Percentiles rank a stretch among this genome's conserved stretches.
phyloP scores from a whole-genome alignment of 1,284 basidiomycete species.

The Malassezia arunalokei region DNA sequence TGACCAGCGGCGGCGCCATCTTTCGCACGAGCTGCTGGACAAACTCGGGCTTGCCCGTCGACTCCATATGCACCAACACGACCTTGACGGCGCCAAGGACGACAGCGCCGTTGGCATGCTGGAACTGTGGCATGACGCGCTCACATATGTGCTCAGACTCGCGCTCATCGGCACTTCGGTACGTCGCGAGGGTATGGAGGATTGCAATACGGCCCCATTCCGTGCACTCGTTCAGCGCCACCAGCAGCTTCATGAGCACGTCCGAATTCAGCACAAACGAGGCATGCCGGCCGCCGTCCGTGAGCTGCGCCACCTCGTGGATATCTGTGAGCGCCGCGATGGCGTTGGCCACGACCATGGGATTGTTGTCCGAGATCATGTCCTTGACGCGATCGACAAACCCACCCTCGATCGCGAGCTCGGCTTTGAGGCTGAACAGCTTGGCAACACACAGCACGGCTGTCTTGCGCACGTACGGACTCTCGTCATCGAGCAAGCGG shows the following conservation, averaged over 20 bases:
- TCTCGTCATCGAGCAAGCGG: conserved; percentile 81
- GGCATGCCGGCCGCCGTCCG: conserved; percentile 46
- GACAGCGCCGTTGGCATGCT: conserved; percentile 88
- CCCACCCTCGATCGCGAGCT: conserved; percentile 84
- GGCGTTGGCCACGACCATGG: conserved; percentile 97
- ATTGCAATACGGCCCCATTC: conserved; percentile 97
- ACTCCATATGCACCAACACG: conserved; percentile 60
- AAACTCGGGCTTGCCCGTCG: conserved; percentile 62
- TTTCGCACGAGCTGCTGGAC: conserved; percentile 77
- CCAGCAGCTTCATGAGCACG: conserved; percentile 75
- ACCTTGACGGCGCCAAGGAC: conserved; percentile 92
- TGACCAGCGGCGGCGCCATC: conserved; percentile 86
- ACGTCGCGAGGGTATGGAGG: conserved; percentile 71
- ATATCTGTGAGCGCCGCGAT: conserved; percentile 89
- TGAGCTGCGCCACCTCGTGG: conserved; percentile 51
- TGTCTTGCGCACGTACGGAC: conserved; percentile 73
- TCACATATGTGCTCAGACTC: conserved; percentile 98
- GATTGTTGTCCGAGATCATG: conserved; percentile 87
- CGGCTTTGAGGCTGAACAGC: conserved; percentile 89
- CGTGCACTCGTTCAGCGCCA: conserved; percentile 93
- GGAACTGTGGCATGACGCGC: conserved; percentile 92
- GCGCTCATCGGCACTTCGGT: conserved; percentile 64
- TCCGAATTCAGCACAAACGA: conserved; percentile 69
- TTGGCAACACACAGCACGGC: conserved; percentile 60
- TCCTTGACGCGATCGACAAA: conserved; percentile 73